Percentiles rank a stretch among this genome's conserved stretches.
These are phyloP conservation scores for Solanum boliviense DNA, from an alignment of 257 asterid species.

Conservation along the genomic window DNA sequence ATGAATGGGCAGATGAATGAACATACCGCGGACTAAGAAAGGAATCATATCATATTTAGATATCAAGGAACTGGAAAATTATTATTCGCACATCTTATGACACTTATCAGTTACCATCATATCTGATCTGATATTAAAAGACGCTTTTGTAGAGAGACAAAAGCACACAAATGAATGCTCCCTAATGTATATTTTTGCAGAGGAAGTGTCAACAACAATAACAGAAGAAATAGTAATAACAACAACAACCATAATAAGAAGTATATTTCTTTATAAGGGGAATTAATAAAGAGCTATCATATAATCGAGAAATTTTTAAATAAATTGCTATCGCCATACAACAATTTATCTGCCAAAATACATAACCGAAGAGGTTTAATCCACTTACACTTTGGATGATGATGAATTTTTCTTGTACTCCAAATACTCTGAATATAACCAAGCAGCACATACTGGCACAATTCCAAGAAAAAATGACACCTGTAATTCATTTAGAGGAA, in stretches of 20 bases:
- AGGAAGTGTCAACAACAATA: neutral
- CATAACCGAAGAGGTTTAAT: neutral
- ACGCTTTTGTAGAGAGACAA: neutral
- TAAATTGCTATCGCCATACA: neutral
- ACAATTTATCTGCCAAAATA: neutral
- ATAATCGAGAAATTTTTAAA: neutral
- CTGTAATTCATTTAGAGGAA: constrained; percentile 22
- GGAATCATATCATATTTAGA: neutral
- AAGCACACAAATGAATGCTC: neutral
- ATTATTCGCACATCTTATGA: neutral
- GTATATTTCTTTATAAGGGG: neutral
- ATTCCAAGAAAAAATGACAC: constrained; percentile 72
- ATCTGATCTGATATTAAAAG: neutral
- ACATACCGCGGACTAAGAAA: neutral
- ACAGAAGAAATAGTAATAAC: neutral
- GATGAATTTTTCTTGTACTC: constrained; percentile 44
- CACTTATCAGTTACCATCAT: neutral
- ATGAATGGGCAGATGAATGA: neutral
- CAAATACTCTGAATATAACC: constrained; percentile 74
- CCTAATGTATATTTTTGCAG: neutral
- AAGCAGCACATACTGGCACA: constrained; percentile 62
- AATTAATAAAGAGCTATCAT: neutral
- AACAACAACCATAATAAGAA: neutral
- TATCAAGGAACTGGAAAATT: neutral
- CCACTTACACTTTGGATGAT: constrained; percentile 29